Evolutionary conservation across 805 yeast genomes (phyloP), one percentile per base, ranked within the genome.

Genomic region (Wickerhamiella parazyma): DNA sequence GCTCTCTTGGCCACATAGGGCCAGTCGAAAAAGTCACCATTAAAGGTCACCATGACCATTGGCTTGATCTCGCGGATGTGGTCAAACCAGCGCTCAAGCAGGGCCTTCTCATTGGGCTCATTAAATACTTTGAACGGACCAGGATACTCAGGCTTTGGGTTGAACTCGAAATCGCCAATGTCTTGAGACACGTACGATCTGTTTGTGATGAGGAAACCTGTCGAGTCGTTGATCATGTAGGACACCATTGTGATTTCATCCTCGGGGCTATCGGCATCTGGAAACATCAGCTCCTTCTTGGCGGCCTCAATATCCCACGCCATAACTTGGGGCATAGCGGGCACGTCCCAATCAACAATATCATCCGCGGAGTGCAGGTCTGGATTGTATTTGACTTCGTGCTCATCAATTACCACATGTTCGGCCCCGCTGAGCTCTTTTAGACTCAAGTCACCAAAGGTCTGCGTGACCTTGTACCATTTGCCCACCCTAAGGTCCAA

Each of bases 11-110:
- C 97, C 2, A 91, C 89, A 59, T 86, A 91, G 1, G 99, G 99
- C 97, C 98, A 91, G 68, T 91, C 99, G 64, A 91, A 91, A 57
- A 87, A 89, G 59, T 91, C 99, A 69, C 99, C 99, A 64, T 91
- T 91, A 55, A 84, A 91, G 0, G 98, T 91, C 1, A 95, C 94
- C 44, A 93, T 91, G n/a, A 91, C 94, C 0, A 97, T 89, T 1
- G 99, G 98, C 51, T 74, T 71, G 3, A 72, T 81, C 35, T 91
- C 97, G 49, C 86, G 67, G 19, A 91, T 73, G 58, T 91, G 98
- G 52, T 83, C 95, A 59, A 84, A 93, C 56, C 93, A 91, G 45
- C 83, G 66, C 43, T 70, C 66, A 25, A 91, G 61, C 5, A 86
- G 64, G 4, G 76, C 82, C 51, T 77, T 74, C 62, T 91, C 99